Evolutionary conservation across 2,329 filamentous ascomycete species (phyloP).

Genomic region (Penicillium sp.): DNA sequence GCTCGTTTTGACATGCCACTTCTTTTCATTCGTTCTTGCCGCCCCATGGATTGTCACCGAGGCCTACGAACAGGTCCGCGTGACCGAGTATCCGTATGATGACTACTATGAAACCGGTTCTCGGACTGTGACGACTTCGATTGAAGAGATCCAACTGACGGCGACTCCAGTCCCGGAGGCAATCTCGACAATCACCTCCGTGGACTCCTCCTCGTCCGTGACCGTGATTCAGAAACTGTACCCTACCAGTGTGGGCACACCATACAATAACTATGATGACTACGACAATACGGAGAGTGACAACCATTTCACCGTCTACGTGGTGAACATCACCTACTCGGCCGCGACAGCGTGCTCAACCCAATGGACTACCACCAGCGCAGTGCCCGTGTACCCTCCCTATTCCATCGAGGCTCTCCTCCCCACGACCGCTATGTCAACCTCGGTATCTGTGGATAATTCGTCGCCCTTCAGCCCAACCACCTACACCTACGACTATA

Average conservation of each 20-base stretch:
- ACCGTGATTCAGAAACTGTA: constrained; percentile 31
- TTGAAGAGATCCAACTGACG: constrained; percentile 24
- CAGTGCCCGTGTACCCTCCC: constrained; percentile 21
- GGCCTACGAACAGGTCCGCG: constrained; percentile 21
- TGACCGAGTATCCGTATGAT: constrained; percentile 7
- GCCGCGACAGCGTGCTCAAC: constrained; percentile 31
- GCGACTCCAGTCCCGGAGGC: constrained; percentile 24
- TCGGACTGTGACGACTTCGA: constrained; percentile 10
- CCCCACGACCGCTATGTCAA: constrained; percentile 21
- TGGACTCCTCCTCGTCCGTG: constrained; percentile 12
- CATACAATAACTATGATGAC: not conserved
- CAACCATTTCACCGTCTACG: constrained; percentile 21
- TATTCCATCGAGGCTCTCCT: constrained; percentile 14
- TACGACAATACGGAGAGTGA: not conserved
- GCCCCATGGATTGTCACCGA: constrained; percentile 34
- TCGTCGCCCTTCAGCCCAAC: constrained; percentile 24
- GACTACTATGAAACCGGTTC: constrained; percentile 8
- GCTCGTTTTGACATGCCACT: constrained; percentile 15
- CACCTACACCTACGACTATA: constrained; percentile 26
- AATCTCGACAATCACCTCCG: constrained; percentile 26
- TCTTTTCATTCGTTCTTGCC: constrained; percentile 21
- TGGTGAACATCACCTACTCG: constrained; percentile 29
- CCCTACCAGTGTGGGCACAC: constrained; percentile 24
- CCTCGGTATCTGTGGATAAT: constrained; percentile 25
- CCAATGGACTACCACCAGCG: constrained; percentile 28